Evolutionary conservation across 2,329 filamentous ascomycete genomes (phyloP), one percentile per base, ranked within the genome.

Genomic region (Colletotrichum navitas): DNA sequence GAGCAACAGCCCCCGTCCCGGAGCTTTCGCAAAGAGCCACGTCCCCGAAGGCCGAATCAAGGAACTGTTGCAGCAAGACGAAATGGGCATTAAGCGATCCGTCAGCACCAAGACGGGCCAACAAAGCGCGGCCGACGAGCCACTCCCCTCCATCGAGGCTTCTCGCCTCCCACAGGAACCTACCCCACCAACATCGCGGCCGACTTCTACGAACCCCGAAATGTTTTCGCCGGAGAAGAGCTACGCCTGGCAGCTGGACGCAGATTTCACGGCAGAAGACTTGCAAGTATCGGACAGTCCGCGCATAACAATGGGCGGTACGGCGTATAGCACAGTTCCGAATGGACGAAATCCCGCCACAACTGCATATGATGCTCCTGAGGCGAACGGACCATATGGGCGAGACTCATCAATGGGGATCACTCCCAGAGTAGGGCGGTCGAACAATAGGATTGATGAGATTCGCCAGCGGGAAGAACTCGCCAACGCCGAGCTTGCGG

Each of bases 181-280:
- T 7, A 73, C 71, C 3, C 72, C 73, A 24, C 68, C 74, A n/a
- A 68, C 71, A 41, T 71, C 68, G 24, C 75, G 70, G 47, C 72
- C 76, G 64, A 63, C 79, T 74, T 39, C 75, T 74, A 39, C 74
- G 62, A 63, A 74, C 73, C 43, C 64, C 64, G 56, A 72, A 60
- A 66, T 74, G 60, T 64, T 66, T 7, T 86, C 85, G 0, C 87
- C 87, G 0, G 84, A 85, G 63, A 88, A 86, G 77, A 86, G 84
- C 74, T 87, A 85, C 68, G 85, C 83, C 10, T 90, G 87, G 88
- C 81, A 89, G 67, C 78, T 88, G 8, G 88, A 90, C 43, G 84
- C 85, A 6, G 88, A 90, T 66, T 89, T 90, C 74, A 89, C 88
- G 0, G 87, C 84, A 14, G 83, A 84, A 52, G 87, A 89, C 69